Evolutionary conservation across 2,329 filamentous ascomycete species (phyloP).

Genomic region (Fusarium nurragi): DNA sequence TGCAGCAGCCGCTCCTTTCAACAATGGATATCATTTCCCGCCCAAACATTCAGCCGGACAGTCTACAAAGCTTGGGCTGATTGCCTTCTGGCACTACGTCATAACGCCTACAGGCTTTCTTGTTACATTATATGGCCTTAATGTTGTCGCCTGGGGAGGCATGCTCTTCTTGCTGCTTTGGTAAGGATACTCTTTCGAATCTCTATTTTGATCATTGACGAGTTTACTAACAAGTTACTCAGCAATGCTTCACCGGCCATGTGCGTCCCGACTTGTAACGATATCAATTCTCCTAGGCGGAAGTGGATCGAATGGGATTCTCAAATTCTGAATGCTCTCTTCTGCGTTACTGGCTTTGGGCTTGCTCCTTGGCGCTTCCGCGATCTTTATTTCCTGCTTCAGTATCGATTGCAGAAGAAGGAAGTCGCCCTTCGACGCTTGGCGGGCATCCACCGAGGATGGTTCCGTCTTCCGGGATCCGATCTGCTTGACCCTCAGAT

Average conservation of each 20-base stretch:
- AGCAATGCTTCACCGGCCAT: constrained; percentile 66
- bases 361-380: constrained; percentile 86
- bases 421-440: constrained; percentile 70
- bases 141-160: constrained; percentile 87
- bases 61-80: constrained; percentile 65
- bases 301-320: constrained; percentile 88
- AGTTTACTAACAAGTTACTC: constrained; percentile 12
- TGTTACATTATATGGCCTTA: constrained; percentile 80
- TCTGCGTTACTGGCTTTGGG: constrained; percentile 88
- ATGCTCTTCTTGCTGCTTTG: constrained; percentile 89
- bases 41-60: constrained; percentile 68
- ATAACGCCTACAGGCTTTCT: constrained; percentile 79
- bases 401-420: constrained; percentile 66
- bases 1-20: constrained; percentile 55
- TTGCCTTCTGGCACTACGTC: constrained; percentile 76
- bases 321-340: constrained; percentile 81
- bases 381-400: constrained; percentile 77
- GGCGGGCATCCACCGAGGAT: constrained; percentile 77
- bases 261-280: constrained; percentile 75
- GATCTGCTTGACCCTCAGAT: constrained; percentile 63
- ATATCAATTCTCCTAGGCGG: constrained; percentile 78
- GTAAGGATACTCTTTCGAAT: constrained; percentile 55
- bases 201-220: neutral
- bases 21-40: constrained; percentile 74
- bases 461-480: constrained; percentile 78